Conservation (phyloP, 768 basidiomycete species). For the Tricholoma sp. region DNA sequence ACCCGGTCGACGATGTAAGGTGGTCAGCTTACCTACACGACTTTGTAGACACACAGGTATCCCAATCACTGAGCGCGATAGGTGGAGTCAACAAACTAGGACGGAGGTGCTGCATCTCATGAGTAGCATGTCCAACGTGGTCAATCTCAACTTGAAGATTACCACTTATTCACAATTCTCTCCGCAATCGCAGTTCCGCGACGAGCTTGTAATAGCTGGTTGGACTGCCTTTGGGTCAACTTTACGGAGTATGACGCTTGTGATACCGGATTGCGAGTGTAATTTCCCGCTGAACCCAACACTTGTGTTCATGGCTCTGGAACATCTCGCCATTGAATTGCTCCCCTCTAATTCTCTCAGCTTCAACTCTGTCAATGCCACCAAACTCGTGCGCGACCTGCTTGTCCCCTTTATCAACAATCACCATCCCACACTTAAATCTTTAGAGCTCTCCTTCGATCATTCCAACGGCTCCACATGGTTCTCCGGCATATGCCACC, state of each 20-base stretch:
- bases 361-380: background rate
- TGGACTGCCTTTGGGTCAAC: slow-evolving; percentile 17
- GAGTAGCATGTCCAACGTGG: background rate
- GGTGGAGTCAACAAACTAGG: background rate
- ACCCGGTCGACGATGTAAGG: background rate
- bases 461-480: background rate
- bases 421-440: background rate
- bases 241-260: slow-evolving; percentile 11
- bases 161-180: background rate
- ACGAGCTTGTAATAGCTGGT: slow-evolving; percentile 10
- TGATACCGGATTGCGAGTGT: background rate
- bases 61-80: background rate
- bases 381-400: background rate
- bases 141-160: background rate
- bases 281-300: background rate
- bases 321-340: background rate
- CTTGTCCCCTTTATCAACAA: background rate
- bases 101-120: background rate
- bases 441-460: background rate
- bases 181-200: background rate
- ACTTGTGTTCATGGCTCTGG: background rate
- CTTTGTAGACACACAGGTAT: background rate
- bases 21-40: background rate
- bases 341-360: background rate
- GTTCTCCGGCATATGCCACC: background rate